phyloP scores from a whole-genome alignment of 1,139 yeast genomes.

The Yamadazyma epiphylla region DNA sequence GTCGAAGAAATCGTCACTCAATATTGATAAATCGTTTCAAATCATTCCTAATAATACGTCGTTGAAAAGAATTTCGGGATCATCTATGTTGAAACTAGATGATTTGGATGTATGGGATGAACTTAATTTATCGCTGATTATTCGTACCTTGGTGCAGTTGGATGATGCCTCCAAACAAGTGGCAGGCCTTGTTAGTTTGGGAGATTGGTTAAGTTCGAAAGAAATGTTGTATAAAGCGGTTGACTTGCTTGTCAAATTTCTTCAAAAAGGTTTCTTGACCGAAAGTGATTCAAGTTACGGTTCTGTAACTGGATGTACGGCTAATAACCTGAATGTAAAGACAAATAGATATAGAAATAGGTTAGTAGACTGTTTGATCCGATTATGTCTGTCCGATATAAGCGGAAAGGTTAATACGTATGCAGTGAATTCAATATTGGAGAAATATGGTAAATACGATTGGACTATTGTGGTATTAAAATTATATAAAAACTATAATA shows the following conservation, averaged over 20 bases:
- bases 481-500: constrained; percentile 24
- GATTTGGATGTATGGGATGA: constrained; percentile 29
- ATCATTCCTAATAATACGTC: constrained; percentile 19
- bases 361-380: constrained; percentile 28
- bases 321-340: constrained; percentile 9
- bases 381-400: constrained; percentile 19
- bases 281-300: constrained; percentile 29
- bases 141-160: constrained; percentile 27
- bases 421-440: constrained; percentile 20
- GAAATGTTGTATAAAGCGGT: constrained; percentile 15
- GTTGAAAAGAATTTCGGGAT: constrained; percentile 15
- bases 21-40: constrained; percentile 28
- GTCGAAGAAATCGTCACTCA: constrained; percentile 17
- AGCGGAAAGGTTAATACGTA: constrained; percentile 15
- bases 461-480: constrained; percentile 30
- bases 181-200: constrained; percentile 31
- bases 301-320: constrained; percentile 28
- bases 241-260: constrained; percentile 17
- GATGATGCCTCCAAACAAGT: constrained; percentile 34
- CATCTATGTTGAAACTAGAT: constrained; percentile 6
- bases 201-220: constrained; percentile 18
- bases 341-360: constrained; percentile 33
- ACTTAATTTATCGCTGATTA: constrained; percentile 29
- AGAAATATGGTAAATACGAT: constrained; percentile 14
- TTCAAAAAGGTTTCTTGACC: constrained; percentile 25